These are phyloP conservation scores for Exophiala bonariae DNA, from an alignment of 2,329 filamentous ascomycete species.

Conservation along the genomic window DNA sequence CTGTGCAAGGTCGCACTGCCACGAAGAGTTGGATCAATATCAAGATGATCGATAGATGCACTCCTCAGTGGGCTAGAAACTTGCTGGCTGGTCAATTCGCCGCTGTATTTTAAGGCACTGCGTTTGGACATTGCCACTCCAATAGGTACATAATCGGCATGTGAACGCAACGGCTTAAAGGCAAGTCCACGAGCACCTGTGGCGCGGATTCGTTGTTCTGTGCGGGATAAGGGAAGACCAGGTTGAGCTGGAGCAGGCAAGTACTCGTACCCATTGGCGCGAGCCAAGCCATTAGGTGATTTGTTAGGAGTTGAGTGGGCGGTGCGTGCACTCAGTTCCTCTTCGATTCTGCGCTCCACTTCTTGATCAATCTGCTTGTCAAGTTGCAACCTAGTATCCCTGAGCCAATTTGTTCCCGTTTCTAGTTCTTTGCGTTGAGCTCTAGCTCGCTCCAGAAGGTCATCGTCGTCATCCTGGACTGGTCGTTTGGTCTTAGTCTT, in stretches of 20 bases:
- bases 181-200: conserved; percentile 45
- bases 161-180: conserved; percentile 38
- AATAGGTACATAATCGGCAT: conserved; percentile 24
- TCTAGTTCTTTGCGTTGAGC: conserved; percentile 9
- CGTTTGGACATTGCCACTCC: conserved; percentile 24
- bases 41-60: conserved; percentile 11
- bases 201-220: conserved; percentile 42
- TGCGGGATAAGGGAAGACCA: conserved; percentile 43
- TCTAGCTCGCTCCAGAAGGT: conserved; percentile 19
- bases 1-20: not conserved
- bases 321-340: conserved; percentile 15
- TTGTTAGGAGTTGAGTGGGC: conserved; percentile 7
- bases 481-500: not conserved
- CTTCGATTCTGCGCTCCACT: conserved; percentile 32
- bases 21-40: not conserved
- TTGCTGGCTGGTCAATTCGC: conserved; percentile 5
- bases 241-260: conserved; percentile 38
- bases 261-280: conserved; percentile 41
- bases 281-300: conserved; percentile 23
- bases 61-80: conserved; percentile 15
- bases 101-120: conserved; percentile 17
- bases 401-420: conserved; percentile 1
- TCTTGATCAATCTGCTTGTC: conserved; percentile 18
- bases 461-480: not conserved
- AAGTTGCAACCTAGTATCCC: not conserved